Conservation (phyloP, 495 filamentous ascomycete genomes). For the Hypomontagnella submonticulosa region DNA sequence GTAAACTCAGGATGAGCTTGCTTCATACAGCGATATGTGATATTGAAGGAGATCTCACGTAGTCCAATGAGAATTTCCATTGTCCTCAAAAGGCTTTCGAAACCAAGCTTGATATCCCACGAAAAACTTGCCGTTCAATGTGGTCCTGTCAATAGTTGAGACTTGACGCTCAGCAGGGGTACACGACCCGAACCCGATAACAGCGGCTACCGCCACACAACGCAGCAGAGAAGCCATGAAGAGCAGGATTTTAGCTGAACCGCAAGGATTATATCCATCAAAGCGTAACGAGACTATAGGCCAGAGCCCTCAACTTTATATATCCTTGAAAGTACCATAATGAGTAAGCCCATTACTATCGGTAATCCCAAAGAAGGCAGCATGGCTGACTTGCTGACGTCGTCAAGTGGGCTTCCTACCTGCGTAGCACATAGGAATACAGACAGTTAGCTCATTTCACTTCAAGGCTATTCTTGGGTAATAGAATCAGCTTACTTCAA, state of each 20-base stretch:
- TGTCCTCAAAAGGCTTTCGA: constrained; percentile 43
- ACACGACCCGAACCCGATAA: constrained; percentile 7
- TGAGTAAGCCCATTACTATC: neutral
- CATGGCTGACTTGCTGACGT: constrained; percentile 2
- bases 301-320: no score
- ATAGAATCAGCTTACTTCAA: constrained; percentile 19
- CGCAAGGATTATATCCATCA: no score
- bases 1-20: neutral
- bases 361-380: neutral
- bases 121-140: constrained; percentile 46
- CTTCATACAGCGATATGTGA: neutral
- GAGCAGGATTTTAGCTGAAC: no score
- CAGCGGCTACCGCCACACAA: neutral
- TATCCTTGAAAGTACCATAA: no score
- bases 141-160: constrained; percentile 41
- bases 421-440: no score
- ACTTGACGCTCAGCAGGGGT: constrained; percentile 15
- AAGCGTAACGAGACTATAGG: no score
- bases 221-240: constrained; percentile 6
- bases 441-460: no score
- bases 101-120: constrained; percentile 52
- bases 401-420: neutral
- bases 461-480: neutral
- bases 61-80: constrained; percentile 49
- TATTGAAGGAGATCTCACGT: constrained; percentile 28